Evolutionary conservation across 2,329 filamentous ascomycete genomes (phyloP).

Genomic region (Hirsutella rhossiliensis): DNA sequence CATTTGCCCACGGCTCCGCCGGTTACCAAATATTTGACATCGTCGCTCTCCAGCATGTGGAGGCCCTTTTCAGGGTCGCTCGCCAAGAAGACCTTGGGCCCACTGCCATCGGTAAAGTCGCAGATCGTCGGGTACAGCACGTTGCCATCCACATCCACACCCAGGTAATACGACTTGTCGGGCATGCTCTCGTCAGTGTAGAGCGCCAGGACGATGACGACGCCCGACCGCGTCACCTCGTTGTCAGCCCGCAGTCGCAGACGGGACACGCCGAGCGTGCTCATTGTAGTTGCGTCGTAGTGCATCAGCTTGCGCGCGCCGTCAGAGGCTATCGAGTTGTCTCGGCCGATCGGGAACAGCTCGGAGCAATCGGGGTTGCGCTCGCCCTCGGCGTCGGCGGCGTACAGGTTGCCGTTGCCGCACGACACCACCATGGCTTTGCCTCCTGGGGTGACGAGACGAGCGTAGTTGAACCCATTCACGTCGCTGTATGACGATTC

Average conservation of each 20-base stretch:
- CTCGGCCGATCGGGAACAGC: slow-evolving; percentile 9
- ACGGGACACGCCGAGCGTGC: slow-evolving; percentile 15
- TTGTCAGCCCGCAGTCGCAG: slow-evolving; percentile 11
- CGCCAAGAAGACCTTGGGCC: slow-evolving; percentile 15
- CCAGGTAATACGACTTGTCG: slow-evolving; percentile 9
- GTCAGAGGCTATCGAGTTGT: slow-evolving; percentile 11
- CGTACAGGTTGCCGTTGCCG: slow-evolving; percentile 22
- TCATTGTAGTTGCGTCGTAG: slow-evolving; percentile 22
- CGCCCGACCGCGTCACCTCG: slow-evolving; percentile 7
- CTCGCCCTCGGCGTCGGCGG: slow-evolving; percentile 8
- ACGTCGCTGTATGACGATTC: slow-evolving; percentile 8
- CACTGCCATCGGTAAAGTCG: slow-evolving; percentile 9
- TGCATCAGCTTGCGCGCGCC: slow-evolving; percentile 15
- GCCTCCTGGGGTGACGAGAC: slow-evolving; percentile 8
- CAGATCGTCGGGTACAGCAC: slow-evolving; percentile 18
- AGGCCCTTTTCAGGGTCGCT: slow-evolving; percentile 11
- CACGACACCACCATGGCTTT: slow-evolving; percentile 16
- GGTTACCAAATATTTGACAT: slow-evolving; percentile 13
- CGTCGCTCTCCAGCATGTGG: slow-evolving; percentile 10
- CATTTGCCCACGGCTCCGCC: slow-evolving; percentile 11
- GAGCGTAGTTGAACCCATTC: slow-evolving; percentile 9
- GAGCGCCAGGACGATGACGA: slow-evolving; percentile 9
- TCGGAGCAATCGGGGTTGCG: slow-evolving; percentile 9
- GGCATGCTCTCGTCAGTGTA: neutral
- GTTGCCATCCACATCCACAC: slow-evolving; percentile 7